A percentile compares a stretch with the other conserved stretches of the same genome.
Conservation (phyloP, 2,329 filamentous ascomycete genomes). For the Dothideomycetidae sp. region DNA sequence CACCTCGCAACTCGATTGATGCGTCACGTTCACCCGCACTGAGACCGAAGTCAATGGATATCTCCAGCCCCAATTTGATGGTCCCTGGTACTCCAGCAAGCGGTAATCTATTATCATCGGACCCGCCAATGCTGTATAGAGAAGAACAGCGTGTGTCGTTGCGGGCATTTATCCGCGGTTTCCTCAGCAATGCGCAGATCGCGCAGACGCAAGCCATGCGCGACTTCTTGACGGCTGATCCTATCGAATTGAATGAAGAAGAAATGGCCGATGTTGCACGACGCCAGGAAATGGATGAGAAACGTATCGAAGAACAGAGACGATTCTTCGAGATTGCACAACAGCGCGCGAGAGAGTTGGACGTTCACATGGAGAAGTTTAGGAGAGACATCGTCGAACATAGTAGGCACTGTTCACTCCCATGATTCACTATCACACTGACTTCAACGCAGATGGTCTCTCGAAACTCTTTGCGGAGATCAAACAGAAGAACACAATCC, state of each 20-base stretch:
- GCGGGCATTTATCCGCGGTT: slow-evolving; percentile 73
- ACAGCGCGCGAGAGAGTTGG: slow-evolving; percentile 76
- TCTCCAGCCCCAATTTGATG: slow-evolving; percentile 11
- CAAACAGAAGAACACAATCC: slow-evolving; percentile 72
- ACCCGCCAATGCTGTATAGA: slow-evolving; percentile 49
- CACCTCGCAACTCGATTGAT: slow-evolving; percentile 22
- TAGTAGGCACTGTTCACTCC: slow-evolving; percentile 46
- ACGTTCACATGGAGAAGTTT: slow-evolving; percentile 91
- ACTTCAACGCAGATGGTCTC: slow-evolving; percentile 55
- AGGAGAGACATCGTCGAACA: slow-evolving; percentile 52
- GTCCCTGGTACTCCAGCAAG: slow-evolving; percentile 7
- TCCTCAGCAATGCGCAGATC: slow-evolving; percentile 72
- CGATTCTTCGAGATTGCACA: slow-evolving; percentile 92
- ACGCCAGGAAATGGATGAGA: slow-evolving; percentile 71
- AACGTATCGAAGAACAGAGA: slow-evolving; percentile 80
- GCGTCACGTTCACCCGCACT: slow-evolving; percentile 13
- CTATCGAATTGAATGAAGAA: slow-evolving; percentile 62
- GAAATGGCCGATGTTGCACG: slow-evolving; percentile 68
- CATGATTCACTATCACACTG: slow-evolving; percentile 9
- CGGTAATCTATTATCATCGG: neutral
- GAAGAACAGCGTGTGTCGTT: slow-evolving; percentile 87
- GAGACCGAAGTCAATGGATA: slow-evolving; percentile 12
- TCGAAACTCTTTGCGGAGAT: slow-evolving; percentile 90
- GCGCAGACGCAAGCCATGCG: slow-evolving; percentile 69
- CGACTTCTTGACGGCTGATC: slow-evolving; percentile 65